Evolutionary conservation across 192 early-diverging fungal species (phyloP).

Genomic region (Globomyces pollinis-pini): DNA sequence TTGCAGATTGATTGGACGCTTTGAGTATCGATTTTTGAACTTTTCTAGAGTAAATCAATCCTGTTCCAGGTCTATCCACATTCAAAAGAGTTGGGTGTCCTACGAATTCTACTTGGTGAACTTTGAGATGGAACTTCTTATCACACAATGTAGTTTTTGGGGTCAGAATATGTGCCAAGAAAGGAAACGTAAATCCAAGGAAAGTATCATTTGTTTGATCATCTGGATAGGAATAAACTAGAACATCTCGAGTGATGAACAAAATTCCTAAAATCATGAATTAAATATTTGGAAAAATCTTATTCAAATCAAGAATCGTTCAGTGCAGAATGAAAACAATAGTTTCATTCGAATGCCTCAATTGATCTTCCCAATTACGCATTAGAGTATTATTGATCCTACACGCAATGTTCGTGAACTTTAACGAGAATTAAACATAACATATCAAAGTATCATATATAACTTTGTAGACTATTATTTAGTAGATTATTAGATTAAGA

Average conservation of each 20-base stretch:
- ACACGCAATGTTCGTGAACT: no score
- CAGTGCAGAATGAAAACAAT: no score
- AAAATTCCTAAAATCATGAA: conserved; percentile 34
- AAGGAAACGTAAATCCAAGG: conserved; percentile 14
- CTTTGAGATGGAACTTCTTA: conserved; percentile 73
- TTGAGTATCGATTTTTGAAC: conserved; percentile 31
- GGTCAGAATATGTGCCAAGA: conserved; percentile 70
- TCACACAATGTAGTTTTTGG: conserved; percentile 76
- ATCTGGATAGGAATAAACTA: conserved; percentile 68
- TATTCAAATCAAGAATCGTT: no score
- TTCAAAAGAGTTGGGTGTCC: conserved; percentile 58
- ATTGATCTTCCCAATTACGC: no score
- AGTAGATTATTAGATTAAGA: no score
- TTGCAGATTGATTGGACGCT: conserved; percentile 11
- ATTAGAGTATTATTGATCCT: no score
- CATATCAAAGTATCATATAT: no score
- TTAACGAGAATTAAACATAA: no score
- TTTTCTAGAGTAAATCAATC: conserved; percentile 24
- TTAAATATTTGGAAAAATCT: background rate
- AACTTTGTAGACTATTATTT: no score
- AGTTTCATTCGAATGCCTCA: no score
- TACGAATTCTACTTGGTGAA: conserved; percentile 78
- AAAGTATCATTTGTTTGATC: conserved; percentile 20
- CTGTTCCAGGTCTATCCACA: conserved; percentile 48
- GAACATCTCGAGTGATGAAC: conserved; percentile 59